These are phyloP conservation scores for Colletotrichum somersetense DNA, from an alignment of 2,329 filamentous ascomycete genomes.

Conservation along the genomic window DNA sequence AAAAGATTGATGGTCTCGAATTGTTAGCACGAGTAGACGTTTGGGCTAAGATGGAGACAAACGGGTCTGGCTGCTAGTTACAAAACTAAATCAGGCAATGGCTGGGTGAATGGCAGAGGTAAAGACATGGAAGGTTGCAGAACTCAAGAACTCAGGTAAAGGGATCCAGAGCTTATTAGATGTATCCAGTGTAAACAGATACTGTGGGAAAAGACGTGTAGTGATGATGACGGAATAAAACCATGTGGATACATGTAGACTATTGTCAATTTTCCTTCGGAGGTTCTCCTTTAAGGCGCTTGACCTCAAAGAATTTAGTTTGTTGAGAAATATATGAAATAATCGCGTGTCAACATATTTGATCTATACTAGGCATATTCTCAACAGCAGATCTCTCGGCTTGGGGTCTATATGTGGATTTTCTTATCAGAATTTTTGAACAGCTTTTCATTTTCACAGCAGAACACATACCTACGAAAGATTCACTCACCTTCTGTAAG, in stretches of 20 bases:
- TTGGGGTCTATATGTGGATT: neutral
- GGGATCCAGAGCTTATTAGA: neutral
- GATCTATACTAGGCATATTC: neutral
- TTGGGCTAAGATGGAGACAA: neutral
- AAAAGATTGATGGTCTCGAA: conserved; percentile 46
- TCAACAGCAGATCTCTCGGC: neutral
- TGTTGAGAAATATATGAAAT: neutral
- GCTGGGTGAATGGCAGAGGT: conserved; percentile 75
- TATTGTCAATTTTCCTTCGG: neutral
- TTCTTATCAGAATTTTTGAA: neutral
- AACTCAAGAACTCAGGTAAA: neutral
- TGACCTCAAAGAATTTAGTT: neutral
- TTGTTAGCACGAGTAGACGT: neutral
- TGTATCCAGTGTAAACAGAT: neutral
- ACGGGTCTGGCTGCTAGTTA: conserved; percentile 49
- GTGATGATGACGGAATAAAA: neutral
- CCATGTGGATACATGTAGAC: neutral
- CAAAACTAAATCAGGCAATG: conserved; percentile 53
- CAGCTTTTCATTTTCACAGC: too few species aligned
- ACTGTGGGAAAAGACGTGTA: neutral
- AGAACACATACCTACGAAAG: neutral
- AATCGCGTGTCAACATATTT: neutral
- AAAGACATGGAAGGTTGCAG: conserved; percentile 49
- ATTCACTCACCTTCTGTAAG: too few species aligned
- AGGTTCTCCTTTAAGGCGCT: too few species aligned